Evolutionary conservation across 208 protist species (phyloP).

Genomic region (Acanthamoeba castellanii): DNA sequence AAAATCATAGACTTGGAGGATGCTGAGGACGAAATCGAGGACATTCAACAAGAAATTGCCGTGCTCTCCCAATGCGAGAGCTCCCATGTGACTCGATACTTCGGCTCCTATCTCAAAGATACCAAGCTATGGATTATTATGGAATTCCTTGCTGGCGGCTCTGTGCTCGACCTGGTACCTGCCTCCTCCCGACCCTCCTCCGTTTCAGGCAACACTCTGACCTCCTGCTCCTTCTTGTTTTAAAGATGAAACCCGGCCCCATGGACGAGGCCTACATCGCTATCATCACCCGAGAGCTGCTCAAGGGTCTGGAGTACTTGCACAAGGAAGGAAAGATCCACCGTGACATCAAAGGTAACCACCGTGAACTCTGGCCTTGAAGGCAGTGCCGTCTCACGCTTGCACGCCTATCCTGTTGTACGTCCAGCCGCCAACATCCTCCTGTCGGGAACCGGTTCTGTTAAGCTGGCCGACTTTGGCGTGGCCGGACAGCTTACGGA

Average conservation of each 20-base stretch:
- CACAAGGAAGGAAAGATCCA: constrained; percentile 93
- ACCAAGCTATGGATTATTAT: constrained; percentile 95
- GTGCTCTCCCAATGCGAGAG: constrained; percentile 91
- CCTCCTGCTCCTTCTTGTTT: background rate
- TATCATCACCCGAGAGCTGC: constrained; percentile 90
- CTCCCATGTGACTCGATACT: constrained; percentile 90
- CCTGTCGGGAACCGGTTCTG: constrained; percentile 85
- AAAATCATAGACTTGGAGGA: constrained; percentile 95
- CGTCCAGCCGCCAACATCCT: constrained; percentile 85
- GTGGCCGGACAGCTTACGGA: constrained; percentile 90
- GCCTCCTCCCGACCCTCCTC: background rate
- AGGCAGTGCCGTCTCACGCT: background rate
- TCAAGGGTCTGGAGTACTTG: constrained; percentile 93
- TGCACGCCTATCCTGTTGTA: background rate
- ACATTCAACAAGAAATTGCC: constrained; percentile 95
- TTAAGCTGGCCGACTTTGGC: constrained; percentile 95
- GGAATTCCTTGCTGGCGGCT: constrained; percentile 94
- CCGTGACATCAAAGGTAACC: constrained; percentile 94
- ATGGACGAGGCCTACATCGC: constrained; percentile 91
- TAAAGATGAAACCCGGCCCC: constrained; percentile 86
- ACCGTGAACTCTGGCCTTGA: background rate
- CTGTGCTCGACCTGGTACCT: constrained; percentile 85
- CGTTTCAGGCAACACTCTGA: no score
- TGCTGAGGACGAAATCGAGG: constrained; percentile 95
- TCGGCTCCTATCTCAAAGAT: constrained; percentile 91